Base-by-base conservation (phyloP, 768 basidiomycete genomes). In the Cubamyces sp. region DNA sequence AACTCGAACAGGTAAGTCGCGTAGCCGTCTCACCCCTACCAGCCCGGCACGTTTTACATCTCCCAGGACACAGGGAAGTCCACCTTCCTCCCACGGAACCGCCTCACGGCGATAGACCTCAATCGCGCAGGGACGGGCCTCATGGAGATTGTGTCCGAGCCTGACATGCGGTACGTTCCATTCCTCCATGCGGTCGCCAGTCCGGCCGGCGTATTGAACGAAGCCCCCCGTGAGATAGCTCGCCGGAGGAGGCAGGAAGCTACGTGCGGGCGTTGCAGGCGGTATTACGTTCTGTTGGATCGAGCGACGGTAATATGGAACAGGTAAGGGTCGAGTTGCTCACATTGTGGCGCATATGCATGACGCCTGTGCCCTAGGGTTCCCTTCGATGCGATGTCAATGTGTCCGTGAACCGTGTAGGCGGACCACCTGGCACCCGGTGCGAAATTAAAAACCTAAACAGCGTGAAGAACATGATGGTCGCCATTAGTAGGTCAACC, bases 401-500 rank as follows among this genome's bases (percentile, higher is more conserved):
- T 69, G 88, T 98, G 5, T 98, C 96, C 5, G 85, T 98, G 6
- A 91, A 93, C 69, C 82, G 82, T 49, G 72, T 77, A 43, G 87
- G 88, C 9, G 75, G 82, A 6, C 74, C 83, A 3, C 86, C 77
- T 0, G 88, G 95, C 2, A 96, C 90, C 1, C 87, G 96, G 30
- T 96, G 94, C 69, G 96, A 99, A 75, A 86, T 99, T 68, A 99
- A 99, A 76, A 99, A 99, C 69, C 81, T 99, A 45, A 98, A 98
- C 71, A 94, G 94, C 56, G 80, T 97, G 45, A 86, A 85, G 65
- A 94, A 90, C 74, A 88, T 94, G 77, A 84, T 84, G 74, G 81
- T 84, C 18, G 96, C 96, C 14, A 93, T 98, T 54, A 82, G 96
- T 97, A 60, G 16, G 84, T 54, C 54, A 28, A 1, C 21, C 14